Conservation (phyloP, 148 eudicot genomes). For the Nyssa sinensis region DNA sequence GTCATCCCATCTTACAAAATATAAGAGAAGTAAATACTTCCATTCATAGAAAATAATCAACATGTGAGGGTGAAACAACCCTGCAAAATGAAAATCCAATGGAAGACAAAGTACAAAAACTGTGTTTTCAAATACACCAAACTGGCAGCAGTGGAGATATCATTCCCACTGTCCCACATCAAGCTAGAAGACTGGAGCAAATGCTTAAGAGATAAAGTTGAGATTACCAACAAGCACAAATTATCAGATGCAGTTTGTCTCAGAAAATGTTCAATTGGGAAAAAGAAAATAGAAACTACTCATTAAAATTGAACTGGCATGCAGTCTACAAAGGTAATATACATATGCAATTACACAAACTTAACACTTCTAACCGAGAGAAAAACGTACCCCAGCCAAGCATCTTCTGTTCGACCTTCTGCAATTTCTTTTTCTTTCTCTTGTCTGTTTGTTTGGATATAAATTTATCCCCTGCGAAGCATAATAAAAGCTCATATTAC, state of each 20-base stretch:
- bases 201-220: not conserved
- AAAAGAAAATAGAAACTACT: not conserved
- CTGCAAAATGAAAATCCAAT: not conserved
- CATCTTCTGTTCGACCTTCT: conserved; percentile 95
- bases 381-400: conserved; percentile 91
- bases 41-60: not conserved
- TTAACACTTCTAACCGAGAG: not conserved
- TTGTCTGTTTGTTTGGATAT: conserved; percentile 83
- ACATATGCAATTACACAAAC: not conserved
- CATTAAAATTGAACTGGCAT: not conserved
- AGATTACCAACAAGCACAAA: not conserved
- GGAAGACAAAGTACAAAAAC: not conserved
- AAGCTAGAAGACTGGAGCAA: not conserved
- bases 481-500: conserved; percentile 3
- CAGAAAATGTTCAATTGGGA: not conserved
- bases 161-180: not conserved
- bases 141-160: not conserved
- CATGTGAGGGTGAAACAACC: not conserved
- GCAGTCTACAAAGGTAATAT: not conserved
- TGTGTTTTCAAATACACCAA: not conserved
- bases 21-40: not conserved
- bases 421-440: conserved; percentile 81
- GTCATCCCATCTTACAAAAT: not conserved
- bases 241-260: not conserved
- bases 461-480: conserved; percentile 76